These are phyloP conservation scores for Aschersonia sp. DNA, from an alignment of 2,329 filamentous ascomycete species.

Conservation along the genomic window DNA sequence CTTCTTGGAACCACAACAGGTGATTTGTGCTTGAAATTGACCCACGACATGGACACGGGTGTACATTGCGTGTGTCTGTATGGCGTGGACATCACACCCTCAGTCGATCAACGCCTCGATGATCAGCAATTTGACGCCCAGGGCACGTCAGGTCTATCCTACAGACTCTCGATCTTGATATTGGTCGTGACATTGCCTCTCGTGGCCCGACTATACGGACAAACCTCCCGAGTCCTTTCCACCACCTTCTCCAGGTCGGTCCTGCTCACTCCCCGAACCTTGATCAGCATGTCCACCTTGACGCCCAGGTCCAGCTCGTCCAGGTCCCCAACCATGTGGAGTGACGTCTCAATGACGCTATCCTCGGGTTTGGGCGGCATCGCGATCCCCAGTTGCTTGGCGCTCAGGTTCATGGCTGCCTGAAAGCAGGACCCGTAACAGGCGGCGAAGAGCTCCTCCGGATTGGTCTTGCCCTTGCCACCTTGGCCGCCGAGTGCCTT, in stretches of 20 bases:
- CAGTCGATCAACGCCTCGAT: neutral
- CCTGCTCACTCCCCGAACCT: slow-evolving; percentile 13
- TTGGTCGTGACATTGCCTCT: slow-evolving; percentile 13
- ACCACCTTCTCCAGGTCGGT: slow-evolving; percentile 12
- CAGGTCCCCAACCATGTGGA: slow-evolving; percentile 28
- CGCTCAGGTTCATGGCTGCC: slow-evolving; percentile 28
- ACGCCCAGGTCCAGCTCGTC: slow-evolving; percentile 28
- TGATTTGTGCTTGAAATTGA: neutral
- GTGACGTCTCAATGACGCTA: slow-evolving; percentile 23
- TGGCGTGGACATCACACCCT: neutral
- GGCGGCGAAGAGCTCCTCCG: slow-evolving; percentile 31
- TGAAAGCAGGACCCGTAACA: slow-evolving; percentile 33
- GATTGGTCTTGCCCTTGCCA: slow-evolving; percentile 26
- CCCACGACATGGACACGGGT: neutral
- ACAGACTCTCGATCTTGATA: slow-evolving; percentile 8
- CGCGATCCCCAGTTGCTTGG: slow-evolving; percentile 21
- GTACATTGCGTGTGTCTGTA: neutral
- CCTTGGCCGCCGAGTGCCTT: slow-evolving; percentile 25
- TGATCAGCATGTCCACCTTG: slow-evolving; percentile 26
- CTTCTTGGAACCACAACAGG: neutral
- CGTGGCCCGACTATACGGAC: slow-evolving; percentile 14
- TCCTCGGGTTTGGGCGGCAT: slow-evolving; percentile 22
- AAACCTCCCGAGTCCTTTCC: slow-evolving; percentile 12
- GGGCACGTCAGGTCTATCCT: neutral
- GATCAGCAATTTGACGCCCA: too few species aligned